Evolutionary conservation across 2,329 filamentous ascomycete genomes (phyloP), one percentile per base, ranked within the genome.

Genomic region (Tolypocladium ovalisporum): DNA sequence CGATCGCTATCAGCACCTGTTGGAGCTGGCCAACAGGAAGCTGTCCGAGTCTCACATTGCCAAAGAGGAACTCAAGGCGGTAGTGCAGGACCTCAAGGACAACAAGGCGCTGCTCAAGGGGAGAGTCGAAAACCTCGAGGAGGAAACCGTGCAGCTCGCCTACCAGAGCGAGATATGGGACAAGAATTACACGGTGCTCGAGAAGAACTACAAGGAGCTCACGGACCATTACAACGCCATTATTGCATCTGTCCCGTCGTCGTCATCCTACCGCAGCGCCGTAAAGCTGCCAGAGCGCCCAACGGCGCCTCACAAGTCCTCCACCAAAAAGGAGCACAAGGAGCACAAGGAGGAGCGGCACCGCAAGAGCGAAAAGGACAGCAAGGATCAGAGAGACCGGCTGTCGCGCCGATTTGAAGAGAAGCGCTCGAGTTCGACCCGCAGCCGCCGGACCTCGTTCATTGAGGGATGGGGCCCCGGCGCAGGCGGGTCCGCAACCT

Each of bases 351-450:
- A 68, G 51, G 65, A 69, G 54, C 60, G 64, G 40, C 59, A 60
- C 27, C 57, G 56, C 32, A 57, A 52, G n/a, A 56, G 54, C 55
- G 62, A 62, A 22, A 68, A 66, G 58, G 64, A 65, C 54, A 65
- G 60, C 55, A 62, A 64, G 56, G 68, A 68, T 52, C 65, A 66
- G 56, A 71, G 71, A 62, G 70, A 71, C 52, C 71, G 72, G 19
- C 66, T 75, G 55, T 69, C 68, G 35, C 66, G 65, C 56, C 70
- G 72, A 34, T 74, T 75, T 59, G 72, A 72, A 36, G 68, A 72
- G 56, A 65, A 65, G 51, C 70, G 69, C 24, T 58, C 64, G 53
- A 56, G 62, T 35, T 55, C 62, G 57, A 29, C 24, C 39, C 56
- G 57, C 15, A 52, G 47, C 60, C 69, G 66, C 52, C 67, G 67